Conservation (phyloP, 2,329 filamentous ascomycete species). For the Epichloe bromicola region DNA sequence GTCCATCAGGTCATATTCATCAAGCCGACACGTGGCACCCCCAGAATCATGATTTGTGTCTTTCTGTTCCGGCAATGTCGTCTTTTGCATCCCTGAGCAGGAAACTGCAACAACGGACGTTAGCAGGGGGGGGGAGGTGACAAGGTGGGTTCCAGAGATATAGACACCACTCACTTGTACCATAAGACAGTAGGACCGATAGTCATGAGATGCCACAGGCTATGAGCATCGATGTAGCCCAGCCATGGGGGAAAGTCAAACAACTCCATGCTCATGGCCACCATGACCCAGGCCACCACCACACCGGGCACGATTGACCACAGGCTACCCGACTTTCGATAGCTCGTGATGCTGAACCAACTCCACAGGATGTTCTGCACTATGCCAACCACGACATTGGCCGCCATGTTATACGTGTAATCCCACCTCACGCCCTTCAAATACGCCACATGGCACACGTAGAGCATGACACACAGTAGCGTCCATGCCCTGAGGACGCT, state of each 20-base stretch:
- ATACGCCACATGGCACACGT: conserved; percentile 66
- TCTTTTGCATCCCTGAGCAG: conserved; percentile 74
- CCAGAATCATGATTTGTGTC: conserved; percentile 47
- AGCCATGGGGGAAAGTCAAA: conserved; percentile 87
- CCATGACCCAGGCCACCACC: conserved; percentile 80
- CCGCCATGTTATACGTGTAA: conserved; percentile 96
- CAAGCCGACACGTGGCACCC: background rate
- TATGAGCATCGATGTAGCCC: conserved; percentile 82
- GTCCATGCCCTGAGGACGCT: conserved; percentile 63
- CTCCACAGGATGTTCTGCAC: conserved; percentile 77
- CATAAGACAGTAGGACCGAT: conserved; percentile 78
- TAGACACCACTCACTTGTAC: conserved; percentile 65
- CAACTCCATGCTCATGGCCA: conserved; percentile 91
- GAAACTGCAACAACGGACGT: conserved; percentile 45
- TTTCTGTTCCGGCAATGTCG: conserved; percentile 55
- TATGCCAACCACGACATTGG: conserved; percentile 73
- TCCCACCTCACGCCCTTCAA: conserved; percentile 81
- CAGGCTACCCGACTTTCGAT: conserved; percentile 52
- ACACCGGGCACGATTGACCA: conserved; percentile 88
- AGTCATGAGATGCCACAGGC: conserved; percentile 89
- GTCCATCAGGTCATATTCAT: too few species aligned
- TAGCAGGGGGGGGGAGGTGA: background rate
- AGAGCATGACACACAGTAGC: conserved; percentile 54
- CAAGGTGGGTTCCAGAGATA: background rate
- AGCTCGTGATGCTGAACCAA: conserved; percentile 66